Evolutionary conservation across 108 stramenopile species (phyloP).

Genomic region (Skeletonema menzelii): DNA sequence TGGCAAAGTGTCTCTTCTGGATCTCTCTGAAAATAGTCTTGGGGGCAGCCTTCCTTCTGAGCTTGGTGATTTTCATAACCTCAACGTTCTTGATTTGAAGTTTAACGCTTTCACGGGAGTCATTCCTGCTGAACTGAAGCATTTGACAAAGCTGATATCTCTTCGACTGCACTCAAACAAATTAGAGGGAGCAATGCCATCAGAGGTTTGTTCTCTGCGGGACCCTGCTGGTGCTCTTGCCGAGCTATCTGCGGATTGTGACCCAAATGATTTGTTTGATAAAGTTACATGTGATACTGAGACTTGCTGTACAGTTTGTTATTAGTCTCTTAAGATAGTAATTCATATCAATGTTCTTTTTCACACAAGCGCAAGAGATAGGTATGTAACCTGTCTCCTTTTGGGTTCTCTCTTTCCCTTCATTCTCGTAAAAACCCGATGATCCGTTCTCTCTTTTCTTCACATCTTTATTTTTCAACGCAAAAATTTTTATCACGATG

Average conservation of each 20-base stretch:
- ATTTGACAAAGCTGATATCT: constrained; percentile 39
- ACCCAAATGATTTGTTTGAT: constrained; percentile 6
- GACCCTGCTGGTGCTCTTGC: not conserved
- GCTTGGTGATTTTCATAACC: constrained; percentile 51
- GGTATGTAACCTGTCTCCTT: no score
- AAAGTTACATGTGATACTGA: constrained; percentile 13
- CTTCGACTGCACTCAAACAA: constrained; percentile 49
- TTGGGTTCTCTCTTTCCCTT: no score
- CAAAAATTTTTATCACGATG: not conserved
- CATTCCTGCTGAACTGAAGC: constrained; percentile 64
- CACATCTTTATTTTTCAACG: no score
- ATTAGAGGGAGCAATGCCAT: constrained; percentile 58
- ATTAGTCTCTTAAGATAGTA: constrained; percentile 4
- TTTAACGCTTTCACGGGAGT: constrained; percentile 47
- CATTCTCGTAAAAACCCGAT: no score
- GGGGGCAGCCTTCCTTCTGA: constrained; percentile 54
- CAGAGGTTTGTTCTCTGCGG: constrained; percentile 44
- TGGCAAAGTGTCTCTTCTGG: constrained; percentile 18
- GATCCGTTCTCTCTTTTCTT: no score
- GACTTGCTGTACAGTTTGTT: constrained; percentile 29
- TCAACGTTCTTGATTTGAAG: constrained; percentile 33
- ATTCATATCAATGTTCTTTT: not conserved
- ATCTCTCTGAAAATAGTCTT: constrained; percentile 30
- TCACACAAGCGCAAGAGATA: no score
- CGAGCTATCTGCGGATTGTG: constrained; percentile 26